These are phyloP conservation scores for Penicillium lividum DNA, from an alignment of 495 filamentous ascomycete species.

Conservation along the genomic window DNA sequence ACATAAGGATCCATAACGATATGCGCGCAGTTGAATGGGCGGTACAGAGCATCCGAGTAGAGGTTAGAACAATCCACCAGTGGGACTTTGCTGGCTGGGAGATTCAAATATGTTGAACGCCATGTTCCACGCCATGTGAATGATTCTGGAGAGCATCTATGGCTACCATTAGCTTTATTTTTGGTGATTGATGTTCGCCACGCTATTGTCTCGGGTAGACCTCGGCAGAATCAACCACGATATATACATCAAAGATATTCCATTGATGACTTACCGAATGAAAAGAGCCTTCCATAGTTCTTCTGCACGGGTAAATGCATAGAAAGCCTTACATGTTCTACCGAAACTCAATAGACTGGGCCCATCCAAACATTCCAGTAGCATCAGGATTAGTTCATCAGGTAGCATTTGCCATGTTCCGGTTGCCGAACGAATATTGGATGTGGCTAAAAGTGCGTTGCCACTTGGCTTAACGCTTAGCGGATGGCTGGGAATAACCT, in stretches of 20 bases:
- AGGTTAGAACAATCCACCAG: slow-evolving; percentile 64
- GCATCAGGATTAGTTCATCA: slow-evolving; percentile 76
- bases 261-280: slow-evolving; percentile 64
- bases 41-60: slow-evolving; percentile 90
- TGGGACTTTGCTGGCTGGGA: slow-evolving; percentile 58
- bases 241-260: neutral
- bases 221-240: neutral
- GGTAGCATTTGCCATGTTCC: slow-evolving; percentile 67
- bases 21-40: slow-evolving; percentile 88
- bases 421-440: slow-evolving; percentile 63
- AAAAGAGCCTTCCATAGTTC: slow-evolving; percentile 91
- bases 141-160: slow-evolving; percentile 41
- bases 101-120: slow-evolving; percentile 74
- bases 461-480: slow-evolving; percentile 84
- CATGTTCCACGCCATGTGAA: slow-evolving; percentile 84
- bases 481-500: slow-evolving; percentile 74
- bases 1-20: slow-evolving; percentile 65
- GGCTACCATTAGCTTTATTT: neutral
- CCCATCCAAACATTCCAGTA: slow-evolving; percentile 76
- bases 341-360: slow-evolving; percentile 64
- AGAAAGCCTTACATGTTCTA: slow-evolving; percentile 84
- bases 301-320: slow-evolving; percentile 81
- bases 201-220: neutral
- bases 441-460: slow-evolving; percentile 71
- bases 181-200: neutral